Evolutionary conservation across 2,329 filamentous ascomycete genomes (phyloP).

Genomic region (Teratosphaeria viscida): DNA sequence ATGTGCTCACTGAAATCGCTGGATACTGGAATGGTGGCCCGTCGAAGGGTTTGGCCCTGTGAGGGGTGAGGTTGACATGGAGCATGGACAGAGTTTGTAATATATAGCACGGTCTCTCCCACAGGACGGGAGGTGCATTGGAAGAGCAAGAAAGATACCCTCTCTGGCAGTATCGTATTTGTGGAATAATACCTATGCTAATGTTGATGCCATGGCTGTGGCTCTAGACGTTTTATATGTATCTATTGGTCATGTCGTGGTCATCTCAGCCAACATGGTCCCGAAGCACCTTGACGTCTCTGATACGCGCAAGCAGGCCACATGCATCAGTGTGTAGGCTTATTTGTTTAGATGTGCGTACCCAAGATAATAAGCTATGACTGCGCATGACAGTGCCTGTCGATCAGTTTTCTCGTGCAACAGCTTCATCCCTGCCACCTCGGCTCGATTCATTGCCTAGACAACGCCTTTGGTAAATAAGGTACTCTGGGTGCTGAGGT

Average conservation of each 20-base stretch:
- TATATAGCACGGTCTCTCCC: neutral
- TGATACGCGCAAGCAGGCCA: too few relatives aligned
- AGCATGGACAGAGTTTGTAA: neutral
- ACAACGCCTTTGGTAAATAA: neutral
- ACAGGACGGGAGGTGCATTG: neutral
- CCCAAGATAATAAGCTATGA: neutral
- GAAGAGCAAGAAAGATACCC: neutral
- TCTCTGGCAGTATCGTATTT: neutral
- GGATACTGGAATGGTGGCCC: constrained; percentile 57
- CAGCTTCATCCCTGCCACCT: neutral
- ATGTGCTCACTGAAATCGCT: constrained; percentile 87
- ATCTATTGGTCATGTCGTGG: neutral
- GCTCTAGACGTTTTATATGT: neutral
- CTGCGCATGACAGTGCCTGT: neutral
- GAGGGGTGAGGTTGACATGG: constrained; percentile 14
- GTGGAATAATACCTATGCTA: neutral
- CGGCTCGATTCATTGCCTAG: neutral
- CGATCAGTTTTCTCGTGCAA: neutral
- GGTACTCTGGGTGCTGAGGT: neutral
- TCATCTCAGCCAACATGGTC: neutral
- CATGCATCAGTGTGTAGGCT: too few relatives aligned
- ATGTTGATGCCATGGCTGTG: neutral
- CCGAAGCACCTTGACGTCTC: neutral
- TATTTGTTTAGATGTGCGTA: too few relatives aligned
- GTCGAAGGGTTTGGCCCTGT: neutral